Conservation (phyloP, 148 eudicot genomes). For the Euryodendron excelsum region DNA sequence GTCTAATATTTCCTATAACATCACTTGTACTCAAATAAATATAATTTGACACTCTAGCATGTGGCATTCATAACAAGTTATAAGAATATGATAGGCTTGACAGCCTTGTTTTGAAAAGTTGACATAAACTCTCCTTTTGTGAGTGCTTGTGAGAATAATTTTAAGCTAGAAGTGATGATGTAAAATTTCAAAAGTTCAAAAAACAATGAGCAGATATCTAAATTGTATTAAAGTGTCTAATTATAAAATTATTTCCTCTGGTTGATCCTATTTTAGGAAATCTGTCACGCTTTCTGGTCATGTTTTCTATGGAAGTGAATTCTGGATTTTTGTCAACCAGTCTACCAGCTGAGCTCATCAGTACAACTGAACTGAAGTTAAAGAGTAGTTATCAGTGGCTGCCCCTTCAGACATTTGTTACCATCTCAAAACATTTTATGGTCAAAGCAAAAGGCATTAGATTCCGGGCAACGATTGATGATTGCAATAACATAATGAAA, state of each 20-base stretch:
- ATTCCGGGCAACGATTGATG: slow-evolving; percentile 60
- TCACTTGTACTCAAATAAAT: too few species aligned
- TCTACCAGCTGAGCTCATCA: slow-evolving; percentile 66
- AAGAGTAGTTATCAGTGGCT: slow-evolving; percentile 76
- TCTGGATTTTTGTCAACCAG: slow-evolving; percentile 65
- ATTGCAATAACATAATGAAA: slow-evolving; percentile 66
- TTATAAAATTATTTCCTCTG: neutral
- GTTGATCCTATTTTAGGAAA: slow-evolving; percentile 47
- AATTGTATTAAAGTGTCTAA: neutral
- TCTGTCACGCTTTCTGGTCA: slow-evolving; percentile 56
- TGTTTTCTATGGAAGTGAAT: slow-evolving; percentile 76
- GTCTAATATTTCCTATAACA: neutral
- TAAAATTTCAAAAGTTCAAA: neutral
- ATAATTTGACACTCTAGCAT: neutral
- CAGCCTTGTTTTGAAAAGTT: too few species aligned
- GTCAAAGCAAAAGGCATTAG: slow-evolving; percentile 83
- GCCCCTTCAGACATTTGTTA: slow-evolving; percentile 80
- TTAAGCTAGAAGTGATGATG: neutral
- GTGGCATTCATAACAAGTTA: neutral
- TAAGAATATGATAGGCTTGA: neutral
- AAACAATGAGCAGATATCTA: neutral
- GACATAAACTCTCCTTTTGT: neutral
- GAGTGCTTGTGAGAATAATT: neutral
- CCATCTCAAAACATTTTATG: slow-evolving; percentile 68
- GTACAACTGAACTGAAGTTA: slow-evolving; percentile 74